phyloP scores from a whole-genome alignment of 805 yeast genomes.

The Wickerhamiella azyma region DNA sequence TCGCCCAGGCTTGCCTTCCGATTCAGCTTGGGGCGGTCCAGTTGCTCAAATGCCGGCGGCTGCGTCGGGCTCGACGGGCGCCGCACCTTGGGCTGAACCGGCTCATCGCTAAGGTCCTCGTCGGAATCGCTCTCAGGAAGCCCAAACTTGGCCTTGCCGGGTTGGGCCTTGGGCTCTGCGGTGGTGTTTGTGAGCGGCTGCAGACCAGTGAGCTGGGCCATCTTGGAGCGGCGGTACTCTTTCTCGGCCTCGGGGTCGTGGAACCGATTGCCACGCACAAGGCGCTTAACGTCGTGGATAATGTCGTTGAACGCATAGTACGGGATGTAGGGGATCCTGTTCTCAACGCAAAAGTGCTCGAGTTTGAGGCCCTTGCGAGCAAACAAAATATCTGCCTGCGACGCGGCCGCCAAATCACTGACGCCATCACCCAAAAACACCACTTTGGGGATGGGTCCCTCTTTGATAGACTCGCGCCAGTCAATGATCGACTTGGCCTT shows the following conservation, averaged over 20 bases:
- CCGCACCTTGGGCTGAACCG: constrained; percentile 11
- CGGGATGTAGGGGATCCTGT: constrained; percentile 30
- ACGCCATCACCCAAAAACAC: constrained; percentile 47
- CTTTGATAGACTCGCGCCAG: constrained; percentile 19
- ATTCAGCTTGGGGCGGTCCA: constrained; percentile 13
- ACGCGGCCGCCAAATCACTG: constrained; percentile 34
- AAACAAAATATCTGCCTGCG: constrained; percentile 32
- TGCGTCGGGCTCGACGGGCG: constrained; percentile 14
- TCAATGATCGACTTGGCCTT: constrained; percentile 31
- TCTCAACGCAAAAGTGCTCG: constrained; percentile 30
- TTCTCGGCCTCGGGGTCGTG: constrained; percentile 20
- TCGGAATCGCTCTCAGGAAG: constrained; percentile 14
- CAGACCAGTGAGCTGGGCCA: constrained; percentile 18
- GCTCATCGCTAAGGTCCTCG: constrained; percentile 6
- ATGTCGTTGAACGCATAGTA: constrained; percentile 31
- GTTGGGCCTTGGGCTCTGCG: constrained; percentile 5
- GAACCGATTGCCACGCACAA: constrained; percentile 21
- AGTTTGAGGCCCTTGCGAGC: constrained; percentile 31
- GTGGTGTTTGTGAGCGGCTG: constrained; percentile 14
- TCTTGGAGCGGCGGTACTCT: constrained; percentile 12
- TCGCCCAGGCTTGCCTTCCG: constrained; percentile 15
- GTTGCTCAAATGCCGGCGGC: background rate
- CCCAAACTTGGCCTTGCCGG: constrained; percentile 9
- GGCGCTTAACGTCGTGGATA: constrained; percentile 24
- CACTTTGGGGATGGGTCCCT: constrained; percentile 32